These are phyloP conservation scores for Jackrogersella minutella DNA, from an alignment of 495 filamentous ascomycete genomes.

Conservation along the genomic window DNA sequence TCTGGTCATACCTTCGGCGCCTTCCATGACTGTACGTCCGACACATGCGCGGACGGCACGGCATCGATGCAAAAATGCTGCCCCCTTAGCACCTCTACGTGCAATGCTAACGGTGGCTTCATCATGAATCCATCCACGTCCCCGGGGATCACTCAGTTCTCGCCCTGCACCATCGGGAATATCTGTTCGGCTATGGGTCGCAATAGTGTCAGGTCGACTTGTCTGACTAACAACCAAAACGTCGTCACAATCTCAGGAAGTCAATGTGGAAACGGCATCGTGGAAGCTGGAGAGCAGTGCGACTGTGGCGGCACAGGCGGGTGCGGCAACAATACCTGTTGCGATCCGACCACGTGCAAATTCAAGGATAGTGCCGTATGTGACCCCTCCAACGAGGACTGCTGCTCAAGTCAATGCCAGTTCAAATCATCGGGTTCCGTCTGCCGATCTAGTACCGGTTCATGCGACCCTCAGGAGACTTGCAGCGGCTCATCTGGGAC, in stretches of 20 bases:
- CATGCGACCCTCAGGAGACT: slow-evolving; percentile 83
- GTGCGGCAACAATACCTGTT: slow-evolving; percentile 81
- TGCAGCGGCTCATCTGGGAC: slow-evolving; percentile 76
- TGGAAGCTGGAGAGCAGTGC: slow-evolving; percentile 92
- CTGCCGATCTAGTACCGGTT: slow-evolving; percentile 79
- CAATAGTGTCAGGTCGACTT: slow-evolving; percentile 77
- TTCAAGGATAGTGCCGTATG: slow-evolving; percentile 80
- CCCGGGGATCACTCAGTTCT: slow-evolving; percentile 76
- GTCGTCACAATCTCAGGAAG: slow-evolving; percentile 86
- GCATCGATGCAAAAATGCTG: slow-evolving; percentile 82
- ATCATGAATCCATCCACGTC: slow-evolving; percentile 96
- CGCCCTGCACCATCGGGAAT: slow-evolving; percentile 88
- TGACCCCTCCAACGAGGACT: slow-evolving; percentile 90
- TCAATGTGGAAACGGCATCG: slow-evolving; percentile 96
- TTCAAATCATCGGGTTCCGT: slow-evolving; percentile 70
- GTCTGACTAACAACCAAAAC: slow-evolving; percentile 82
- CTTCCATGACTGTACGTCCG: slow-evolving; percentile 84
- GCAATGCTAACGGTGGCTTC: slow-evolving; percentile 77
- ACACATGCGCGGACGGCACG: slow-evolving; percentile 68
- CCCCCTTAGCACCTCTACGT: slow-evolving; percentile 72
- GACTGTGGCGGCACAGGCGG: slow-evolving; percentile 83
- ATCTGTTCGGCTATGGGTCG: slow-evolving; percentile 90
- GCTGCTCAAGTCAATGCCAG: slow-evolving; percentile 79
- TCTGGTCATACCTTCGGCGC: slow-evolving; percentile 95
- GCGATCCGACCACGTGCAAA: slow-evolving; percentile 86